Base-by-base conservation (phyloP, 208 protist genomes). In the Acanthamoeba lenticulata region DNA sequence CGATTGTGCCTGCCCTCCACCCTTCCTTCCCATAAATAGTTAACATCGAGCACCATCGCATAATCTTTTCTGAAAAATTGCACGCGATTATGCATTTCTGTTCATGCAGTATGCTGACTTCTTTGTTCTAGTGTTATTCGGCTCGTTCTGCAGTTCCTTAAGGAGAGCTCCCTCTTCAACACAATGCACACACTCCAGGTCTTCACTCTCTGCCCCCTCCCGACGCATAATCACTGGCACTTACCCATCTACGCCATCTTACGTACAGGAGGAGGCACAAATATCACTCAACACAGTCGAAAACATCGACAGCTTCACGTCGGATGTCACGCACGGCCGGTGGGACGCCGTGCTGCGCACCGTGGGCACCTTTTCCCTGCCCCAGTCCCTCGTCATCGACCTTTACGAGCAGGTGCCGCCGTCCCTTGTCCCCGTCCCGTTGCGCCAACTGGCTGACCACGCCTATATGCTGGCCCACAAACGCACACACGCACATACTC, bases 351-450 rank as follows among this genome's bases (percentile, higher is more conserved):
- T 94, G 62, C 83, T 94, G 40, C 74, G 67, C 0, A 92, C 74
- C 15, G 44, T 90, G 47, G 57, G 65, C 47, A 81, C 79, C 5
- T 79, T 94, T 29, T 17, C 57, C 34, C 49, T 94, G 17, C 79
- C 92, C 19, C 47, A 62, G 49, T 32, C 67, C n/a, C 72, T 90
- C 52, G n/a, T 94, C n/a, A 79, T 94, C 52, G 92, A 94, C 52
- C 42, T 94, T 24, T 94, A 94, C 40, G 92, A 94, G 92, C 92
- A 94, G 52, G 92, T 94, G 27, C 77, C n/a, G n/a, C n/a, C n/a
- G n/a, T n/a, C n/a, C n/a, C n/a, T n/a, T n/a, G n/a, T n/a, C n/a
- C n/a, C n/a, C n/a, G n/a, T n/a, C n/a, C n/a, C n/a, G n/a, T n/a
- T n/a, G n/a, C n/a, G n/a, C n/a, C n/a, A n/a, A n/a, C n/a, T n/a